These are phyloP conservation scores for Arachnopeziza araneosa DNA, from an alignment of 2,329 filamentous ascomycete species.

Conservation along the genomic window DNA sequence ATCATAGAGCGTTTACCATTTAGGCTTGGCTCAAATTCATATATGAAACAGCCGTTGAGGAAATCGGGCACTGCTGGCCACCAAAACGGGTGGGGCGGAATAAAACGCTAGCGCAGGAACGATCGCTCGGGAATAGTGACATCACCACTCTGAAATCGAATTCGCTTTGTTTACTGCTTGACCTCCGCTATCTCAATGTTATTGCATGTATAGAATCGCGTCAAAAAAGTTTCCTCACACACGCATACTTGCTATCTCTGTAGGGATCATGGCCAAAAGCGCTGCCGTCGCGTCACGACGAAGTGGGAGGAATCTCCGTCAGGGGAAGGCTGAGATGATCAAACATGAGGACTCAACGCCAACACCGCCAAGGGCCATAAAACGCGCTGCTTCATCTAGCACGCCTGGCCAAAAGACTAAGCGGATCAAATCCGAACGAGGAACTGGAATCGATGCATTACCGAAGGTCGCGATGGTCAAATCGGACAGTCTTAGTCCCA, in stretches of 20 bases:
- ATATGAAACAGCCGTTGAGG: no score
- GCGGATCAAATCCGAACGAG: neutral
- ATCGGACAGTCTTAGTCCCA: neutral
- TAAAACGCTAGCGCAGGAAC: neutral
- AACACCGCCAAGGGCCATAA: neutral
- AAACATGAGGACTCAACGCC: neutral
- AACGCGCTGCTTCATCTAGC: neutral
- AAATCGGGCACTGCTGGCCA: no score
- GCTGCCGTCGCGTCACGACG: neutral
- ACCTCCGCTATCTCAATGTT: neutral
- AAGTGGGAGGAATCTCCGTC: neutral
- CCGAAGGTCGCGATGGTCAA: neutral
- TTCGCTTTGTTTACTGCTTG: neutral
- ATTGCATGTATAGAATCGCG: neutral
- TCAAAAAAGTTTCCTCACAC: neutral
- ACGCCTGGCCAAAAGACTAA: neutral
- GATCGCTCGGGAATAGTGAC: neutral
- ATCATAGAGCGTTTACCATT: no score
- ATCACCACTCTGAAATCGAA: neutral
- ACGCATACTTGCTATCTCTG: neutral
- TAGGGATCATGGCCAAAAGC: neutral
- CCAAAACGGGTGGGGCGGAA: neutral
- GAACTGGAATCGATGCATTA: neutral
- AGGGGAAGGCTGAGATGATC: neutral
- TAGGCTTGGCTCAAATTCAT: no score